phyloP scores from a whole-genome alignment of 192 early-diverging fungal species.

The Diversispora epigaea region DNA sequence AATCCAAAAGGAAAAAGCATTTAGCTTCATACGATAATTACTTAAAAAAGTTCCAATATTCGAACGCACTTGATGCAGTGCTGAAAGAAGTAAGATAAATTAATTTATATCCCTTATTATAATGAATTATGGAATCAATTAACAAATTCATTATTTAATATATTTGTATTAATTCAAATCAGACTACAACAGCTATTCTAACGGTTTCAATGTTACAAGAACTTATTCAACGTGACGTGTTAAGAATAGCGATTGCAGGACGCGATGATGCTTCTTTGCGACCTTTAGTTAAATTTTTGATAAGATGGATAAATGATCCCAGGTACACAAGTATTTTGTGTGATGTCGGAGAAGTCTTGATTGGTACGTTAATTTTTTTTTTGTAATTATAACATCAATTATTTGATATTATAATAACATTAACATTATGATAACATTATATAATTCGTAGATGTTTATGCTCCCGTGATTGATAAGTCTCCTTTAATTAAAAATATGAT shows the following conservation, averaged over 20 bases:
- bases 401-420: not conserved
- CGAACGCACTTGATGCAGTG: constrained; percentile 84
- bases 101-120: not conserved
- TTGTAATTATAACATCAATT: not conserved
- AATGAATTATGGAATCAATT: not conserved
- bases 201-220: constrained; percentile 85
- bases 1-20: constrained; percentile 58
- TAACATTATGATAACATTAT: not conserved
- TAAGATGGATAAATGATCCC: constrained; percentile 79
- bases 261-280: constrained; percentile 86
- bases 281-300: constrained; percentile 79
- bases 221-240: constrained; percentile 81
- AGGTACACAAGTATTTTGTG: constrained; percentile 73
- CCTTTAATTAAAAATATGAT: constrained; percentile 79
- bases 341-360: constrained; percentile 72
- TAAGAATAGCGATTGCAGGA: constrained; percentile 76
- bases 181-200: constrained; percentile 48
- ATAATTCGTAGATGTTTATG: constrained; percentile 73
- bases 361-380: constrained; percentile 54
- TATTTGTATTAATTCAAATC: not conserved
- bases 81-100: constrained; percentile 57
- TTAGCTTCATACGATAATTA: constrained; percentile 80
- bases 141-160: too few species aligned
- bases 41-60: constrained; percentile 84
- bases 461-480: constrained; percentile 75